phyloP scores from a whole-genome alignment of 768 basidiomycete species.

The Suillus subluteus region DNA sequence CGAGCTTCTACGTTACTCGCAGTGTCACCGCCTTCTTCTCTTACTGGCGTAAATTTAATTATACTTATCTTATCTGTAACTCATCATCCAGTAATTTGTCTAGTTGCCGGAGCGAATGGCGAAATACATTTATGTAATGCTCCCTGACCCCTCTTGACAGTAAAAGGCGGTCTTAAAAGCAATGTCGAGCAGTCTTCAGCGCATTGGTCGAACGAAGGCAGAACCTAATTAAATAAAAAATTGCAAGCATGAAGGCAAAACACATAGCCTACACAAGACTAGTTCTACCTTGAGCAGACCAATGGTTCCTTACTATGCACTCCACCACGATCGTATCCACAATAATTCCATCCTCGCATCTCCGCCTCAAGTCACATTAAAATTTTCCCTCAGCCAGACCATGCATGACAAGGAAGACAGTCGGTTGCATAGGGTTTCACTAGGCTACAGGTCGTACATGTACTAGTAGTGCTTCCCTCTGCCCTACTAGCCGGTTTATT shows the following conservation, averaged over 20 bases:
- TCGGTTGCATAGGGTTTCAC: not conserved
- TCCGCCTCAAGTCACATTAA: not conserved
- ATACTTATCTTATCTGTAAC: not conserved
- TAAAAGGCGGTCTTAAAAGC: not conserved
- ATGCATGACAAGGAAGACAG: not conserved
- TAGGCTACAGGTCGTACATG: not conserved
- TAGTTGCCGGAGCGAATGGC: not conserved
- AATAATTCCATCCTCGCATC: not conserved
- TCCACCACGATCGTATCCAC: not conserved
- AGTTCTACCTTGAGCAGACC: not conserved
- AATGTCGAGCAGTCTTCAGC: not conserved
- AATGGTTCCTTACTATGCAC: not conserved
- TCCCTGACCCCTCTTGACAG: not conserved
- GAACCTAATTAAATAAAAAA: not conserved
- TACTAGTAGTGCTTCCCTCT: not conserved
- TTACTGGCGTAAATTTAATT: not conserved
- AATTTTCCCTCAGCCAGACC: not conserved
- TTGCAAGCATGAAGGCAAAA: not conserved
- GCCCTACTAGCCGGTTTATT: not conserved
- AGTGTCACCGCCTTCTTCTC: not conserved
- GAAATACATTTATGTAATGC: not conserved
- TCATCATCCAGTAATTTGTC: conserved; percentile 4
- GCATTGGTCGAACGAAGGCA: not conserved
- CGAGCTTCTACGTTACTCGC: not conserved
- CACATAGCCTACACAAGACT: not conserved